Percentiles rank a stretch among this genome's conserved stretches.
These are phyloP conservation scores for Zhuliangozyma blackwelliae DNA, from an alignment of 1,139 yeast species.

Conservation along the genomic window DNA sequence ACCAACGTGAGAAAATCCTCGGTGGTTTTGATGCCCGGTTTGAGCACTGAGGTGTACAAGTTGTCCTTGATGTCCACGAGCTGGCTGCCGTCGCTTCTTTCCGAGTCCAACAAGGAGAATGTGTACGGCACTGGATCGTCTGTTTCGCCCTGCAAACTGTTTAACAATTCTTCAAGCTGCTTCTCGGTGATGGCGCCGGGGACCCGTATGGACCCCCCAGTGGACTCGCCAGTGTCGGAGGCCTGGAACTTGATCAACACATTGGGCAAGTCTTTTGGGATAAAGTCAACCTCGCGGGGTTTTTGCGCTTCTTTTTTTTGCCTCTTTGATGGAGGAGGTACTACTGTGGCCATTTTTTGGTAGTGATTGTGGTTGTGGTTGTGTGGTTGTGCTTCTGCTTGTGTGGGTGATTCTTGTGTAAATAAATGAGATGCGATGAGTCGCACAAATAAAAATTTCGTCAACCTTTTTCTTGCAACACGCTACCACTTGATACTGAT, in stretches of 20 bases:
- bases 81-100: slow-evolving; percentile 26
- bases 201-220: slow-evolving; percentile 84
- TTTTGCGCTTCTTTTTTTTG: slow-evolving; percentile 82
- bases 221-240: slow-evolving; percentile 85
- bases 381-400: too few relatives aligned
- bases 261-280: slow-evolving; percentile 80
- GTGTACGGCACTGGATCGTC: slow-evolving; percentile 92
- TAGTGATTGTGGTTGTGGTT: too few relatives aligned
- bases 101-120: slow-evolving; percentile 60
- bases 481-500: too few relatives aligned
- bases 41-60: slow-evolving; percentile 71
- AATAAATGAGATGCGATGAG: too few relatives aligned
- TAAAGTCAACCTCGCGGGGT: slow-evolving; percentile 67
- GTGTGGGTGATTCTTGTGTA: too few relatives aligned
- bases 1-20: slow-evolving; percentile 91
- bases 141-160: slow-evolving; percentile 58
- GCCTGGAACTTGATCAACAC: slow-evolving; percentile 89
- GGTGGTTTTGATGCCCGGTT: slow-evolving; percentile 83
- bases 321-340: slow-evolving; percentile 92
- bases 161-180: slow-evolving; percentile 83
- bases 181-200: slow-evolving; percentile 86
- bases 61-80: slow-evolving; percentile 74
- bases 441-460: too few relatives aligned
- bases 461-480: too few relatives aligned
- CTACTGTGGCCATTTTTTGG: slow-evolving; percentile 72